Evolutionary conservation across 1,139 yeast species (phyloP).

Genomic region (Candida buenavistaensis): DNA sequence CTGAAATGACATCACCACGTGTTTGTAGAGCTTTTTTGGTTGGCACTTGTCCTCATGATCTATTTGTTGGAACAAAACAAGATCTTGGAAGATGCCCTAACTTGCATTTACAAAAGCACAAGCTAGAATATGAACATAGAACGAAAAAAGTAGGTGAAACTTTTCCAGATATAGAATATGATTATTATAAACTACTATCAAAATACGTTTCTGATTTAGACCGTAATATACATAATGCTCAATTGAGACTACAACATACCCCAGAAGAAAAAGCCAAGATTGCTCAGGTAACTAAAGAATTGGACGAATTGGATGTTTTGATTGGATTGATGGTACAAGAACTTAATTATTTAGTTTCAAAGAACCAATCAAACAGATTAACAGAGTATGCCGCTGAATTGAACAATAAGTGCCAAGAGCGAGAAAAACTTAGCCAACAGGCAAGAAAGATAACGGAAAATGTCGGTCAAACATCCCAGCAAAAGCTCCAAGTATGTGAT

Average conservation of each 20-base stretch:
- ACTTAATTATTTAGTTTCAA: slow-evolving; percentile 53
- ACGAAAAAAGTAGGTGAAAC: slow-evolving; percentile 51
- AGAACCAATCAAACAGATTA: slow-evolving; percentile 54
- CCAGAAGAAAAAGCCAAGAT: slow-evolving; percentile 74
- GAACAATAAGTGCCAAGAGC: slow-evolving; percentile 44
- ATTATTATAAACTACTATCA: slow-evolving; percentile 57
- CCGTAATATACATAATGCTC: slow-evolving; percentile 62
- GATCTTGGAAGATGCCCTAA: slow-evolving; percentile 81
- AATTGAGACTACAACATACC: slow-evolving; percentile 69
- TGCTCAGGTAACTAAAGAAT: slow-evolving; percentile 58
- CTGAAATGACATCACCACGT: slow-evolving; percentile 61
- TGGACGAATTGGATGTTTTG: slow-evolving; percentile 65
- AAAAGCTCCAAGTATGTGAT: slow-evolving; percentile 86
- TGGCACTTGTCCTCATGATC: slow-evolving; percentile 87
- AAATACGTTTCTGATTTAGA: slow-evolving; percentile 67
- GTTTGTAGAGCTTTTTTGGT: slow-evolving; percentile 82
- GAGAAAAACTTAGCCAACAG: slow-evolving; percentile 50
- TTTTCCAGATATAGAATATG: slow-evolving; percentile 71
- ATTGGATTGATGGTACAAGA: slow-evolving; percentile 75
- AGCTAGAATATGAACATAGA: slow-evolving; percentile 66
- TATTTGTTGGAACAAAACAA: slow-evolving; percentile 81
- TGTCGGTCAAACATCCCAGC: slow-evolving; percentile 85
- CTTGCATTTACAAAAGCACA: slow-evolving; percentile 74
- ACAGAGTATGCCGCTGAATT: slow-evolving; percentile 47
- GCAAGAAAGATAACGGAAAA: slow-evolving; percentile 68